Conservation (phyloP, 441 rosid species). For the Aleurites moluccanus region DNA sequence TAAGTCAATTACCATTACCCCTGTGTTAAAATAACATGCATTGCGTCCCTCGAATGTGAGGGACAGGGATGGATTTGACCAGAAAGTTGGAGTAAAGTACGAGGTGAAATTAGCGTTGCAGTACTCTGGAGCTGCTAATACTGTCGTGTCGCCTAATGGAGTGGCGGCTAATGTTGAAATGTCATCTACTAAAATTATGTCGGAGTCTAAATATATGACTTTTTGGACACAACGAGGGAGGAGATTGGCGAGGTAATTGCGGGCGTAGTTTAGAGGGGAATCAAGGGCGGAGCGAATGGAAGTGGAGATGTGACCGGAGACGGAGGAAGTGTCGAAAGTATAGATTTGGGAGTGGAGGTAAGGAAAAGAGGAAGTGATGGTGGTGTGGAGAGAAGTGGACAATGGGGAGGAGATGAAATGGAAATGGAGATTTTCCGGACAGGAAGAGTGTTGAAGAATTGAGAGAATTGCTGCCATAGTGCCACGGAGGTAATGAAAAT, state of each 20-base stretch:
- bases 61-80: slow-evolving; percentile 75
- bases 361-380: slow-evolving; percentile 74
- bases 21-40: slow-evolving; percentile 89
- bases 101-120: slow-evolving; percentile 88
- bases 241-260: slow-evolving; percentile 73
- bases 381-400: slow-evolving; percentile 49
- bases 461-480: slow-evolving; percentile 86
- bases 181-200: slow-evolving; percentile 83
- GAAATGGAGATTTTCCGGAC: slow-evolving; percentile 78
- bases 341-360: slow-evolving; percentile 56
- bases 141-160: slow-evolving; percentile 43
- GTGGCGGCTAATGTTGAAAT: slow-evolving; percentile 62
- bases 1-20: slow-evolving; percentile 91
- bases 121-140: slow-evolving; percentile 88
- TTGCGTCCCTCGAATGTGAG: slow-evolving; percentile 55
- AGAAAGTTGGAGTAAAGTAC: slow-evolving; percentile 74
- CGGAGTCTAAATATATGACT: slow-evolving; percentile 83
- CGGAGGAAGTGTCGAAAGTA: slow-evolving; percentile 53
- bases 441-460: slow-evolving; percentile 84
- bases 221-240: slow-evolving; percentile 66
- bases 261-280: slow-evolving; percentile 85
- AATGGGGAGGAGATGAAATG: slow-evolving; percentile 72
- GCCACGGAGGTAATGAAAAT: slow-evolving; percentile 79
- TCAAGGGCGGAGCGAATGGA: slow-evolving; percentile 86
- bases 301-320: slow-evolving; percentile 75